Conservation (phyloP, 495 filamentous ascomycete species). For the Penicillium pulvis region DNA sequence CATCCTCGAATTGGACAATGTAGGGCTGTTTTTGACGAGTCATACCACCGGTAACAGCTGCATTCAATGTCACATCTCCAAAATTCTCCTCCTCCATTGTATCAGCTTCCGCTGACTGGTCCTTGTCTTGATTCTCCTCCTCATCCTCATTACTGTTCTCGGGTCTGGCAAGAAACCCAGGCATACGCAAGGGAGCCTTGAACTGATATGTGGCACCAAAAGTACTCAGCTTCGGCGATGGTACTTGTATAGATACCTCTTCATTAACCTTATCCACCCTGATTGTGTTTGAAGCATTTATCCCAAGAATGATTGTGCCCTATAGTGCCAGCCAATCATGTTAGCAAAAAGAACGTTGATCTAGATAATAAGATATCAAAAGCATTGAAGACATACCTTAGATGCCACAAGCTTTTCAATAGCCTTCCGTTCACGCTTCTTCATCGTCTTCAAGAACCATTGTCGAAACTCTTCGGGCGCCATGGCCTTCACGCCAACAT, state of each 20-base stretch:
- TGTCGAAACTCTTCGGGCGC: conserved; percentile 48
- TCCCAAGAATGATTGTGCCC: conserved; percentile 39
- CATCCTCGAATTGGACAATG: conserved; percentile 29
- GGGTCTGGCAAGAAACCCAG: conserved; percentile 20
- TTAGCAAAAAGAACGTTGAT: conserved; percentile 2
- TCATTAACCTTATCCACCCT: conserved; percentile 32
- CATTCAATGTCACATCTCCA: conserved; percentile 34
- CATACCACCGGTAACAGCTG: conserved; percentile 35
- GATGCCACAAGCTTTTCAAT: conserved; percentile 47
- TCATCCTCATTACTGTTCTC: conserved; percentile 23
- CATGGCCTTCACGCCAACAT: conserved; percentile 48
- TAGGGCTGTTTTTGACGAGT: conserved; percentile 24
- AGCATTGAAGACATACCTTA: conserved; percentile 35
- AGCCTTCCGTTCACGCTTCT: conserved; percentile 41
- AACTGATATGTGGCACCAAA: conserved; percentile 40
- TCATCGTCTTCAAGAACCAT: conserved; percentile 53
- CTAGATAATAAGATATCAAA: background rate
- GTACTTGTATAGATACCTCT: conserved; percentile 35
- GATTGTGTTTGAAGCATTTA: conserved; percentile 46
- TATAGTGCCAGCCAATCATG: conserved; percentile 16
- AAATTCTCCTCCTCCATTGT: conserved; percentile 17
- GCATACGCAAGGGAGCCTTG: conserved; percentile 35
- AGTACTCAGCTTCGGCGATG: conserved; percentile 22
- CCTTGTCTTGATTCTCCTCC: conserved; percentile 17
- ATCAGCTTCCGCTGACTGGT: background rate